Evolutionary conservation across 208 protist species (phyloP), one percentile per base, ranked within the genome.

Genomic region (Crithidia thermophila): DNA sequence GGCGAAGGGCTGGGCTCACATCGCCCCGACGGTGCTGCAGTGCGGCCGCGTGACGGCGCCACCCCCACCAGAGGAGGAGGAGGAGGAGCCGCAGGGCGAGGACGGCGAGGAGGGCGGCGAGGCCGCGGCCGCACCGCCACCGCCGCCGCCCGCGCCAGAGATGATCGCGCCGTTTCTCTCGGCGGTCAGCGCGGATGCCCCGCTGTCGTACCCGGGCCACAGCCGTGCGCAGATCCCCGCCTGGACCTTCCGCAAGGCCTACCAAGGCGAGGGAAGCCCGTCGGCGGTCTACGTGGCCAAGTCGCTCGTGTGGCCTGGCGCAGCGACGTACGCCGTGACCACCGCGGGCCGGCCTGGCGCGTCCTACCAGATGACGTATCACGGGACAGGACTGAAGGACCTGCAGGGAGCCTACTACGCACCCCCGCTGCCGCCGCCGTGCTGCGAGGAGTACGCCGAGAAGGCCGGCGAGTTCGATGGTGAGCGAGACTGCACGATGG

Each of bases 1-100:
- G 74, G 70, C 91, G 31, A 84, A 90, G 67, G 88, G 88, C 66
- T 98, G 96, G 94, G 81, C 87, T 33, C 96, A 98, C 79, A 84
- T 92, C 42, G 79, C 83, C 1, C 88, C 90, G 3, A 89, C 88
- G 18, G 70, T 97, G 72, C 81, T 96, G 11, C 28, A 23, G 11
- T 82, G 79, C 37, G 93, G 93, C 37, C 88, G 90, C 25, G 62
- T 72, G 5, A 91, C 84, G 47, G 56, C 63, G 2, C 70, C 72
- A 40, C 69, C 79, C 28, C 67, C 65, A 36, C 56, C 47, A 25
- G 72, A 80, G 39, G 72, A 79, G 21, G 65, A 86, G 55, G 57
- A 58, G 10, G 55, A 70, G 3, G 68, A 53, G 25, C 34, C 43
- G 28, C 39, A 66, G 14, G 72, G 53, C 21, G 59, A 65, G 4